A percentile compares a stretch with the other conserved stretches of the same genome.
phyloP scores from a whole-genome alignment of 1,284 basidiomycete species.

The Naganishia albida region DNA sequence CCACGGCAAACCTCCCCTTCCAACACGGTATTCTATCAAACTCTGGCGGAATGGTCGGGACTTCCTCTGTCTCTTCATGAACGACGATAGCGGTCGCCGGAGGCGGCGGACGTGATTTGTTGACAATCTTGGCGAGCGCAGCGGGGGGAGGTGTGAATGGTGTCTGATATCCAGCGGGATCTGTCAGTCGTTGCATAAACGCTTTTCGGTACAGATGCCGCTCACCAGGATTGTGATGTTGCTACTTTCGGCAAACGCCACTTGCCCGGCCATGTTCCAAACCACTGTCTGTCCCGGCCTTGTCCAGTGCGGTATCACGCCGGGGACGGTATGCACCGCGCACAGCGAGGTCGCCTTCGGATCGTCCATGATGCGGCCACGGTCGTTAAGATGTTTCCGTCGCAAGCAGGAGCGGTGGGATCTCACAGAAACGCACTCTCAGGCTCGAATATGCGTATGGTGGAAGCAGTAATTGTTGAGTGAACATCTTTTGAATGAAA shows the following conservation, averaged over 20 bases:
- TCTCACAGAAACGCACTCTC: too few relatives aligned
- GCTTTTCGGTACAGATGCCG: too few relatives aligned
- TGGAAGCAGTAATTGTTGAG: too few relatives aligned
- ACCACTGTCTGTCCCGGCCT: constrained; percentile 13
- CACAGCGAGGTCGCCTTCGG: neutral
- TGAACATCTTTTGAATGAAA: constrained; percentile 15
- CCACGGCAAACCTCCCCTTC: constrained; percentile 17
- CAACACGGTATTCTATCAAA: constrained; percentile 25
- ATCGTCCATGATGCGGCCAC: neutral
- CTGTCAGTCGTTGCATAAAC: neutral
- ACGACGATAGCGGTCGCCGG: constrained; percentile 14
- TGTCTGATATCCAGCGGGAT: neutral
- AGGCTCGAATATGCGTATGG: too few relatives aligned
- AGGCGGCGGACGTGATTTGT: constrained; percentile 20
- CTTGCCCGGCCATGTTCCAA: constrained; percentile 25
- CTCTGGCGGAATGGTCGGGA: constrained; percentile 14
- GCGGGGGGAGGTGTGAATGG: constrained; percentile 13
- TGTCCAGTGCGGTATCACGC: constrained; percentile 17
- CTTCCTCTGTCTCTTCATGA: constrained; percentile 22
- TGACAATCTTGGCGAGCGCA: constrained; percentile 6
- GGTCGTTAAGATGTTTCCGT: neutral
- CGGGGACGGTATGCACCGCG: constrained; percentile 14
- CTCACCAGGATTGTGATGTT: constrained; percentile 18
- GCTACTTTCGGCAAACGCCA: constrained; percentile 2
- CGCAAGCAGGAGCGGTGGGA: neutral